Conservation (phyloP, 495 filamentous ascomycete genomes). For the Hypomontagnella monticulosa region DNA sequence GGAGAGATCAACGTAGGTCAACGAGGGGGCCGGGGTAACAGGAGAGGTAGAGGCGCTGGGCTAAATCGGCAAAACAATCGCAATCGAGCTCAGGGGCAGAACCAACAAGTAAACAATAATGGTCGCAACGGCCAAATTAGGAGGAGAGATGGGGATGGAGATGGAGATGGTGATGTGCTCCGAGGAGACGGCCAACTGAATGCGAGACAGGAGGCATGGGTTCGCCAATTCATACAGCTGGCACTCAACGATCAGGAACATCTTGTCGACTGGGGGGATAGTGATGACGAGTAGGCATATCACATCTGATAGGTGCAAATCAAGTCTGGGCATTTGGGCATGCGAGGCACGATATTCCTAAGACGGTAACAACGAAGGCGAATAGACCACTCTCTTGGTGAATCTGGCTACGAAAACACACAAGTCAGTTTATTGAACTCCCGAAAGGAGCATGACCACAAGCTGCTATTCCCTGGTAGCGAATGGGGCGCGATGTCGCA, state of each 20-base stretch:
- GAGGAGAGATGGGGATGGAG: conserved; percentile 20
- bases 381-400: conserved; percentile 14
- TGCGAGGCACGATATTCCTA: conserved; percentile 41
- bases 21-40: conserved; percentile 35
- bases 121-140: conserved; percentile 36
- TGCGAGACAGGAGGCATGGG: conserved; percentile 57
- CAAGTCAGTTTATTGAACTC: conserved; percentile 39
- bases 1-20: conserved; percentile 27
- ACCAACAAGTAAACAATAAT: conserved; percentile 32
- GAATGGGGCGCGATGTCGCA: conserved; percentile 41
- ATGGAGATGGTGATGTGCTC: conserved; percentile 29
- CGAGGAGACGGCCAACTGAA: conserved; percentile 37
- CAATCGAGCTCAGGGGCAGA: conserved; percentile 41
- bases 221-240: conserved; percentile 62
- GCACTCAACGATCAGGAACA: conserved; percentile 65
- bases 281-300: conserved; percentile 47
- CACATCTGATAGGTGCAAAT: conserved; percentile 34
- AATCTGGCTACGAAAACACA: conserved; percentile 30
- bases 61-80: conserved; percentile 41
- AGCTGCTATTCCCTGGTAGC: conserved; percentile 35
- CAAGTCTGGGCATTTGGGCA: conserved; percentile 29
- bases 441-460: conserved; percentile 43
- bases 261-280: conserved; percentile 50
- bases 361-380: conserved; percentile 35
- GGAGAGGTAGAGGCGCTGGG: conserved; percentile 37